These are phyloP conservation scores for Epichloe sibirici DNA, from an alignment of 2,329 filamentous ascomycete species.

Conservation along the genomic window DNA sequence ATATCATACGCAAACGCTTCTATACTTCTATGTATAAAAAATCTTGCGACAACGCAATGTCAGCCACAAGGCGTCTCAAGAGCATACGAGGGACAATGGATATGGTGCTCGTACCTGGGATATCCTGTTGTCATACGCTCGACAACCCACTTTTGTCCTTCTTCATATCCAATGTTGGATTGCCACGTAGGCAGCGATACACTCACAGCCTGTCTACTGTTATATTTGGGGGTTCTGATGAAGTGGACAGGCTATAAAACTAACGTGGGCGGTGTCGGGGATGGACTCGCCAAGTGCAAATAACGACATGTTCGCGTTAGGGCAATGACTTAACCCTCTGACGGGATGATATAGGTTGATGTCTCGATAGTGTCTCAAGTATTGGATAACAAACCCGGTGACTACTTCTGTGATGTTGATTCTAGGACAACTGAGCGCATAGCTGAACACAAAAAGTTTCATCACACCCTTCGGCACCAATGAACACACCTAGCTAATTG, in stretches of 20 bases:
- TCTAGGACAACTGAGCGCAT: no score
- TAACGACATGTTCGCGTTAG: conserved; percentile 28
- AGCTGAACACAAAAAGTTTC: no score
- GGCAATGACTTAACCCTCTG: no score
- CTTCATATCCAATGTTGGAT: conserved; percentile 85
- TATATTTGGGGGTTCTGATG: background rate
- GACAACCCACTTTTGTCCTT: conserved; percentile 79
- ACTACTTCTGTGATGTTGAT: no score
- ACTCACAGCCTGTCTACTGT: conserved; percentile 63
- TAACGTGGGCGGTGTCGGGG: conserved; percentile 67
- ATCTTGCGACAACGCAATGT: conserved; percentile 39
- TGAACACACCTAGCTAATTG: no score
- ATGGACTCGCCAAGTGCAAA: conserved; percentile 57
- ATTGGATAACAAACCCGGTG: no score
- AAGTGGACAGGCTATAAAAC: conserved; percentile 16
- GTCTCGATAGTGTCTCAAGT: no score
- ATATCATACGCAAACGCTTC: conserved; percentile 60
- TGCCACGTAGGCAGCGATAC: conserved; percentile 92
- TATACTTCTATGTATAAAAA: conserved; percentile 84
- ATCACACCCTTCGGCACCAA: no score
- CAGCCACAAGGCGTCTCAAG: background rate
- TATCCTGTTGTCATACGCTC: conserved; percentile 82
- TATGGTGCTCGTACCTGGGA: conserved; percentile 51
- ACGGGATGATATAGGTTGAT: no score
- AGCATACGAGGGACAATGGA: background rate